Evolutionary conservation across 345 rosid genomes (phyloP).

Genomic region (Psidium friedrichsthalianum): DNA sequence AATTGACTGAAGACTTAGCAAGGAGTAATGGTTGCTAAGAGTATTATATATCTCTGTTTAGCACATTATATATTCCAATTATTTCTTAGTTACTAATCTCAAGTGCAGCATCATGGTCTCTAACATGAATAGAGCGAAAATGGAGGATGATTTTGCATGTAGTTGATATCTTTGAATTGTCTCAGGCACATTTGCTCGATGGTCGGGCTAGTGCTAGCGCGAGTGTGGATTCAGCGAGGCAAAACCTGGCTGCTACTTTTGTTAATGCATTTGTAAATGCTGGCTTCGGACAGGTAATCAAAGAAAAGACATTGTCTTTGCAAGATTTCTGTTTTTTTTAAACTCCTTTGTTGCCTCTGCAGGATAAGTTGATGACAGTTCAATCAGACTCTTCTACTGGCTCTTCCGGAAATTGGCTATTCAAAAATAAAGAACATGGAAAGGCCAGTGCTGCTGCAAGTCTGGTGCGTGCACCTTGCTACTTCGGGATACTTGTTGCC

Average conservation of each 20-base stretch:
- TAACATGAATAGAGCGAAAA: not conserved
- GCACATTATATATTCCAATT: not conserved
- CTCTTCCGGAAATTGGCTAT: constrained; percentile 79
- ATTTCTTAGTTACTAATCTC: not conserved
- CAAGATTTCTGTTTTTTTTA: not conserved
- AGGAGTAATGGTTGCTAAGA: not conserved
- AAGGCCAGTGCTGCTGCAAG: constrained; percentile 95
- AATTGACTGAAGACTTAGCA: not conserved
- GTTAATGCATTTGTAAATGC: constrained; percentile 98
- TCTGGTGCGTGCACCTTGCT: constrained; percentile 41
- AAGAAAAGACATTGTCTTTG: not conserved
- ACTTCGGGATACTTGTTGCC: not conserved
- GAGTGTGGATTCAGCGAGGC: constrained; percentile 85
- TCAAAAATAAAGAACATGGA: constrained; percentile 93
- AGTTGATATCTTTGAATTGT: not conserved
- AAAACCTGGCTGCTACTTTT: constrained; percentile 91
- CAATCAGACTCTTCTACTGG: constrained; percentile 65
- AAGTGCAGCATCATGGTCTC: not conserved
- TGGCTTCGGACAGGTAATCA: constrained; percentile 82
- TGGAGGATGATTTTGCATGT: not conserved
- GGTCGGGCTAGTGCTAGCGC: constrained; percentile 74
- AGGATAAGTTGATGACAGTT: constrained; percentile 92
- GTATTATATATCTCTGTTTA: not conserved
- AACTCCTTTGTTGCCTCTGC: constrained; percentile 4
- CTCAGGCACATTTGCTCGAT: constrained; percentile 92